Conservation (phyloP, 2,329 filamentous ascomycete species). For the Escovopsis weberi region DNA sequence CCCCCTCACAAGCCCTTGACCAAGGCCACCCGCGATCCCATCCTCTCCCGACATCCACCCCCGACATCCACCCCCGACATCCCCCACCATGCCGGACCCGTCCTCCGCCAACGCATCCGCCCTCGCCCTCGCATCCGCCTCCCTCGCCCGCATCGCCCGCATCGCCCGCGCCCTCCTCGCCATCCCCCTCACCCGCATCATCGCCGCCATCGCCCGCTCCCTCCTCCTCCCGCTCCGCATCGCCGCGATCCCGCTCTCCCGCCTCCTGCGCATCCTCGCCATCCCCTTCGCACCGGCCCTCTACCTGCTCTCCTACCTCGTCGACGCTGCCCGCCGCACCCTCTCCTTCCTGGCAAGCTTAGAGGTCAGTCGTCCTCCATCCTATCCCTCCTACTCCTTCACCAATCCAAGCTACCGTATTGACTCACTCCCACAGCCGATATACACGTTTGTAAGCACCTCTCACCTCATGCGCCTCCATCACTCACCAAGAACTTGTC, state of each 20-base stretch:
- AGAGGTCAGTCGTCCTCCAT: conserved; percentile 16
- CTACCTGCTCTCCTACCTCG: conserved; percentile 17
- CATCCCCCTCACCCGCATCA: conserved; percentile 11
- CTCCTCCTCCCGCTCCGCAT: conserved; percentile 18
- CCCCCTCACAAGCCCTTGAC: too few species aligned
- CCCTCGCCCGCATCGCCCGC: conserved; percentile 13
- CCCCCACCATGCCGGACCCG: not conserved
- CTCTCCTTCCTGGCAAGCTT: conserved; percentile 17
- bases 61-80: not conserved
- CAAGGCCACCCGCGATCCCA: too few species aligned
- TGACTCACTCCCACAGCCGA: conserved; percentile 15
- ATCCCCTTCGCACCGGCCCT: conserved; percentile 23
- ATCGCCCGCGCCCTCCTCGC: conserved; percentile 13
- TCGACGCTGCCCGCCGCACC: conserved; percentile 10
- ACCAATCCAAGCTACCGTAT: not conserved
- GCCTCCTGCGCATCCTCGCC: conserved; percentile 14
- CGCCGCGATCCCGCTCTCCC: conserved; percentile 15
- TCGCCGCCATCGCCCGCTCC: conserved; percentile 11
- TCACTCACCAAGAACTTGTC: too few species aligned
- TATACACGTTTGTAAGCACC: conserved; percentile 28
- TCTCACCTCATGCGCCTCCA: conserved; percentile 9
- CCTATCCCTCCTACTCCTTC: not conserved
- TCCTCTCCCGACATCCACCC: not conserved
- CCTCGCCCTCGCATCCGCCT: conserved; percentile 8
- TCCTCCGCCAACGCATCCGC: conserved; percentile 6